Evolutionary conservation across 129 eudicot genomes (phyloP), one percentile per base, ranked within the genome.

Genomic region (Pulicaria dysenterica): DNA sequence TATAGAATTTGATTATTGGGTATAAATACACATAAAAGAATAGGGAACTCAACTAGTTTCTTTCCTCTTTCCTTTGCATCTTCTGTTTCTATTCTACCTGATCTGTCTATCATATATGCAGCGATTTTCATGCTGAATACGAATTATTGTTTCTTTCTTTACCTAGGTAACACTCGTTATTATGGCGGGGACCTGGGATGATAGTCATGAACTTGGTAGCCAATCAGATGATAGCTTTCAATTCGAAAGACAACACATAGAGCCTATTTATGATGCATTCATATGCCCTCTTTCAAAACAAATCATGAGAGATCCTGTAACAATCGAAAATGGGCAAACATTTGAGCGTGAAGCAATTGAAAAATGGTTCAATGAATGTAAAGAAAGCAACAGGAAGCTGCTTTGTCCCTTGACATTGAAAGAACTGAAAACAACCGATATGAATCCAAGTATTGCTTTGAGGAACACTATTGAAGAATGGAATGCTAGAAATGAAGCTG

Each of bases 271-370:
- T 53, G 95, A 90, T 77, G 77, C 98, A 34, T 94, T 94, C 71
- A 72, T 94, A 56, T 94, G 98, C 81, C 96, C 95, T 54, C 77
- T 94, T n/a, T 85, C 98, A 36, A 94, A 87, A 75, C 88, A 87
- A 83, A 84, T 90, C 8, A 94, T 94, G 98, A 90, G 61, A 41
- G 95, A 94, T 70, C 98, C 98, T 41, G 96, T 94, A 19, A 82
- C 91, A 46, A 74, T 86, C 51, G 98, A 94, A 64, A 94, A 84
- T 53, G 98, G 96, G 60, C 89, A 83, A 81, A 90, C 96, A 5
- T 94, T 85, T 45, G 98, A 94, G 78, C 87, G 96, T 17, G 98
- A 88, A 39, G 96, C 98, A 3, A 94, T 94, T 61, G 98, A 94
- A 81, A 90, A 85, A 62, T 94, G 98, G 98, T 90, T 94, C 73